A percentile compares a stretch with the other conserved stretches of the same genome.
phyloP scores from a whole-genome alignment of 2,329 filamentous ascomycete genomes.

The Aureobasidium sp. region DNA sequence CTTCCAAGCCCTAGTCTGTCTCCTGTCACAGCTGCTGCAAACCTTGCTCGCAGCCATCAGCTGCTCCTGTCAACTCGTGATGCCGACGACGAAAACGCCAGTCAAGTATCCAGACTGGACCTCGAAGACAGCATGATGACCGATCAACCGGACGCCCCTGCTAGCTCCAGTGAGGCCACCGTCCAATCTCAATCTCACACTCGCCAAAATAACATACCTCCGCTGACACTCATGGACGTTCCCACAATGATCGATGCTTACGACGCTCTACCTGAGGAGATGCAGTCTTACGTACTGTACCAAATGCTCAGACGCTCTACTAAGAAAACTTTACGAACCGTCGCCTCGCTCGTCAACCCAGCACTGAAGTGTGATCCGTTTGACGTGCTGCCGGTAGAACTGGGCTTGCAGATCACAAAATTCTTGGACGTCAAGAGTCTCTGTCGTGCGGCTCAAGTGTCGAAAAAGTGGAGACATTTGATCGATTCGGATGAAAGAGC shows the following conservation, averaged over 20 bases:
- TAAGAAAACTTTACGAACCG: slow-evolving; percentile 79
- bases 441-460: slow-evolving; percentile 86
- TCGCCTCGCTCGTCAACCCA: slow-evolving; percentile 87
- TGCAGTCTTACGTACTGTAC: slow-evolving; percentile 96
- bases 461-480: slow-evolving; percentile 85
- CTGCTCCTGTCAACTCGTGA: slow-evolving; percentile 14
- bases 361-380: slow-evolving; percentile 93
- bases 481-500: slow-evolving; percentile 90
- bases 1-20: slow-evolving; percentile 92
- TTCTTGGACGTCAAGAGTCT: slow-evolving; percentile 82
- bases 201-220: not conserved
- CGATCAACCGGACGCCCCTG: not conserved
- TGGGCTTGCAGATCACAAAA: slow-evolving; percentile 79
- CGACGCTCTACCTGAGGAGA: slow-evolving; percentile 79
- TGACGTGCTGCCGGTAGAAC: slow-evolving; percentile 71
- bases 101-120: slow-evolving; percentile 28
- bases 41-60: slow-evolving; percentile 35
- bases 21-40: slow-evolving; percentile 75
- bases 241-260: slow-evolving; percentile 82
- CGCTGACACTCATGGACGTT: slow-evolving; percentile 59
- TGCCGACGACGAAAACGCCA: slow-evolving; percentile 26
- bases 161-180: not conserved
- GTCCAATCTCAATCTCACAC: not conserved
- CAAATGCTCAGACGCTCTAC: slow-evolving; percentile 84
- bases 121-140: slow-evolving; percentile 24